phyloP scores from a whole-genome alignment of 2,329 filamentous ascomycete species.

The Monosporascus sp. region DNA sequence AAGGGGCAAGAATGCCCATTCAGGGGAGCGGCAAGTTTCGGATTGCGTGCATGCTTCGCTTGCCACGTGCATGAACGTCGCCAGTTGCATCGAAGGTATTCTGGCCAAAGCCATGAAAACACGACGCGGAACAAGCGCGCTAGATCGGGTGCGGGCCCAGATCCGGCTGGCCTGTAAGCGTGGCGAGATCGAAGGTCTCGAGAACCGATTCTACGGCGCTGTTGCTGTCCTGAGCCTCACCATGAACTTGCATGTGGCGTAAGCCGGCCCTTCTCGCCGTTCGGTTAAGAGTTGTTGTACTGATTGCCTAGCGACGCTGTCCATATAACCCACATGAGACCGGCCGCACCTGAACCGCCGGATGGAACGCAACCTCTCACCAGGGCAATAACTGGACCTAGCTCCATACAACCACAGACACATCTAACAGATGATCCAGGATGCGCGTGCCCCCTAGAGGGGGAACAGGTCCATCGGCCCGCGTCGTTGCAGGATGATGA shows the following conservation, averaged over 20 bases:
- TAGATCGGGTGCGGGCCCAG: neutral
- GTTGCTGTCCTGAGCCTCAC: neutral
- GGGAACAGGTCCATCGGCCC: neutral
- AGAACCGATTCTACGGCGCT: neutral
- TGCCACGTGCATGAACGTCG: neutral
- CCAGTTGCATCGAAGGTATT: neutral
- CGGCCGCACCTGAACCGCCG: too few relatives aligned
- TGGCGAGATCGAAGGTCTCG: neutral
- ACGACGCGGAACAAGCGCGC: neutral
- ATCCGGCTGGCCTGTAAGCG: neutral
- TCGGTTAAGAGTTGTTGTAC: neutral
- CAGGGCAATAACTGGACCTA: too few relatives aligned
- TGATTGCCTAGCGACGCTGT: neutral
- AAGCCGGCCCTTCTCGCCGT: neutral
- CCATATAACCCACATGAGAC: neutral
- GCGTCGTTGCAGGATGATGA: neutral
- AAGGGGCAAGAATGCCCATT: neutral
- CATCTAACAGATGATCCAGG: too few relatives aligned
- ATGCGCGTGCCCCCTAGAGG: too few relatives aligned
- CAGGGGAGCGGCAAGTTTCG: neutral
- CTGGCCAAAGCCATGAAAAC: neutral
- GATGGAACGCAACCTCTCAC: too few relatives aligned
- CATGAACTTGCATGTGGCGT: neutral
- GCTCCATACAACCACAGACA: neutral
- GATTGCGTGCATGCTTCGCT: neutral